Percentiles rank a stretch among this genome's conserved stretches.
These are phyloP conservation scores for Wallacemonas sp. DNA, from an alignment of 208 protist genomes.

Conservation along the genomic window DNA sequence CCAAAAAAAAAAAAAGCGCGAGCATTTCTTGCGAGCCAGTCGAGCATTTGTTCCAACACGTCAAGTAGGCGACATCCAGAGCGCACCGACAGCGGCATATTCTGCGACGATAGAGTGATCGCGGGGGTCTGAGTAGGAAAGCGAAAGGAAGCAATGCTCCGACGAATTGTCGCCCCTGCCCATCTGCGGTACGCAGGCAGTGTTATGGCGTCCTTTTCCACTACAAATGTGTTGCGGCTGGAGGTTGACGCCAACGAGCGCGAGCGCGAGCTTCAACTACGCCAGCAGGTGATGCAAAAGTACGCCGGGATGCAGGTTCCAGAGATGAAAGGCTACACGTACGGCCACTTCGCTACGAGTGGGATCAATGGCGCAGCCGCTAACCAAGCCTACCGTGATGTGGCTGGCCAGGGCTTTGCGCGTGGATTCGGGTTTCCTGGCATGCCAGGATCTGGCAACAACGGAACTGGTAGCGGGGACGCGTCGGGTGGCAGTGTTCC, in stretches of 20 bases:
- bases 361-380: constrained; percentile 24
- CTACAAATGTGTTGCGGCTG: constrained; percentile 9
- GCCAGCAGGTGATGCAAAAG: constrained; percentile 43
- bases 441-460: constrained; percentile 1
- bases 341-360: constrained; percentile 58
- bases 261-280: constrained; percentile 43
- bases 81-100: too few relatives aligned
- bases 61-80: too few relatives aligned
- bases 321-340: constrained; percentile 36
- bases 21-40: background rate
- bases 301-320: constrained; percentile 54
- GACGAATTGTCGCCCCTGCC: background rate
- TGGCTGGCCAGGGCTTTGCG: constrained; percentile 8
- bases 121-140: background rate
- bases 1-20: background rate
- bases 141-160: background rate
- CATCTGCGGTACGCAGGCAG: background rate
- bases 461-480: background rate
- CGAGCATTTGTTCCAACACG: too few relatives aligned
- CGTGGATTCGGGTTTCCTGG: constrained; percentile 12
- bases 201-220: constrained; percentile 1
- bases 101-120: too few relatives aligned
- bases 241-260: constrained; percentile 35
- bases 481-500: background rate
- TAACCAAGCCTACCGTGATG: constrained; percentile 20